Evolutionary conservation across 106 monocot genomes (phyloP), one percentile per base, ranked within the genome.

Genomic region (Dactylorhiza incarnata): DNA sequence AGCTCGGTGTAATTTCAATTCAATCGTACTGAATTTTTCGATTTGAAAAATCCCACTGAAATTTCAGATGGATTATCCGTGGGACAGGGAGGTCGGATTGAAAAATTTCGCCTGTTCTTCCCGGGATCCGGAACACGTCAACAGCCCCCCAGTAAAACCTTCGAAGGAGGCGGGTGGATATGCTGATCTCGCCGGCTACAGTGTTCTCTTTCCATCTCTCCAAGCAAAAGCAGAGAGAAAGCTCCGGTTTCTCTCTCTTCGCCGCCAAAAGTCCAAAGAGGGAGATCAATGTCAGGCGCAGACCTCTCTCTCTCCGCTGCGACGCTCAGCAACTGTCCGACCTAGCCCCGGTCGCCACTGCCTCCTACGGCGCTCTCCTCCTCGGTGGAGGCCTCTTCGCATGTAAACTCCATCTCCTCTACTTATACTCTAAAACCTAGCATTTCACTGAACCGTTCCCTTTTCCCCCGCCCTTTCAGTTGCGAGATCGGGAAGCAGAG

Each of bases 311-410:
- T 59, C 59, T 59, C n/a, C 59, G 19, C 44, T 83, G 83, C 78
- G 10, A 43, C 48, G 83, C 78, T 12, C 78, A 84, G 73, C 26
- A 82, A 5, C 75, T 89, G 47, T 78, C 81, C 59, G 91, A 89
- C 13, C 55, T 88, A 76, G 87, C 91, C 23, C 91, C 95, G 4
- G 81, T 81, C 73, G 75, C 84, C 22, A 81, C 89, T 49, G 91
- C 83, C 45, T 83, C 75, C 43, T 95, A 91, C 75, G 95, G 95
- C 13, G 77, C 87, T 20, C 83, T 95, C 44, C 87, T 95, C 75
- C 85, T 95, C 71, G 88, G 91, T 68, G 95, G 95, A 58, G 91
- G 95, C 47, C 51, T 87, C 82, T 89, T 95, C 16, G 95, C 95
- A 7, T 95, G 94, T 94, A 52, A 52, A 52, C 16, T 22, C 22